phyloP scores from a whole-genome alignment of 495 filamentous ascomycete genomes.

The Cryomyces minteri region DNA sequence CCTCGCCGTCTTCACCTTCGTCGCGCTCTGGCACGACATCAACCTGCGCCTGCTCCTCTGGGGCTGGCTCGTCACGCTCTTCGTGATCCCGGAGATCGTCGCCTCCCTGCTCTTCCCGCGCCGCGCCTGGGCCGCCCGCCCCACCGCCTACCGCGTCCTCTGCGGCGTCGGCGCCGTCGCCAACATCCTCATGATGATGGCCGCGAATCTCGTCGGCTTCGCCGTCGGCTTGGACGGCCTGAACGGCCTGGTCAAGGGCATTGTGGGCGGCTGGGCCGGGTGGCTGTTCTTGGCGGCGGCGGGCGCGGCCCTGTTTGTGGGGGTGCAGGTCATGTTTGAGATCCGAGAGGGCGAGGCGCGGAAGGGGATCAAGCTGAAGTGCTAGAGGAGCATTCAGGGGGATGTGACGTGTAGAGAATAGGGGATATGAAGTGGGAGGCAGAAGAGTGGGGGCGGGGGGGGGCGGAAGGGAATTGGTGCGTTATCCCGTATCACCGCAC shows the following conservation, averaged over 20 bases:
- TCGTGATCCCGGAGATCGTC: slow-evolving; percentile 76
- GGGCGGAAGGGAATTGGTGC: too few species aligned
- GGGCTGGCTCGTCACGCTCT: slow-evolving; percentile 90
- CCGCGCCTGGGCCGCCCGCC: slow-evolving; percentile 43
- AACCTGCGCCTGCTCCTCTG: slow-evolving; percentile 81
- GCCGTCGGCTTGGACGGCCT: slow-evolving; percentile 80
- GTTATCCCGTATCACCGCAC: too few species aligned
- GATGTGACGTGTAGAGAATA: too few species aligned
- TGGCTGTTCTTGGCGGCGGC: slow-evolving; percentile 52
- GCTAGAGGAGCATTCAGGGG: slow-evolving; percentile 25
- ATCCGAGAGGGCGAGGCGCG: slow-evolving; percentile 66
- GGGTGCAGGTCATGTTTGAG: slow-evolving; percentile 93
- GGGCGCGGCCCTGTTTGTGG: slow-evolving; percentile 59
- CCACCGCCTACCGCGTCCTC: slow-evolving; percentile 55
- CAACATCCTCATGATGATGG: slow-evolving; percentile 91
- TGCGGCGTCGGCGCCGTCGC: slow-evolving; percentile 73
- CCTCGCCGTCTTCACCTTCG: slow-evolving; percentile 85
- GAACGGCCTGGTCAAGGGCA: slow-evolving; percentile 50
- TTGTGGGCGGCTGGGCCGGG: slow-evolving; percentile 59
- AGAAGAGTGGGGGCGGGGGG: too few species aligned
- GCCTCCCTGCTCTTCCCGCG: slow-evolving; percentile 53
- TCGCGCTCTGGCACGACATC: slow-evolving; percentile 97
- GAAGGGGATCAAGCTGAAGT: slow-evolving; percentile 71
- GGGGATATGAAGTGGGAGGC: too few species aligned
- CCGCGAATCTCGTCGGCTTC: slow-evolving; percentile 88